A percentile compares a stretch with the other conserved stretches of the same genome.
Conservation (phyloP, 495 filamentous ascomycete species). For the Daldinia childiae region DNA sequence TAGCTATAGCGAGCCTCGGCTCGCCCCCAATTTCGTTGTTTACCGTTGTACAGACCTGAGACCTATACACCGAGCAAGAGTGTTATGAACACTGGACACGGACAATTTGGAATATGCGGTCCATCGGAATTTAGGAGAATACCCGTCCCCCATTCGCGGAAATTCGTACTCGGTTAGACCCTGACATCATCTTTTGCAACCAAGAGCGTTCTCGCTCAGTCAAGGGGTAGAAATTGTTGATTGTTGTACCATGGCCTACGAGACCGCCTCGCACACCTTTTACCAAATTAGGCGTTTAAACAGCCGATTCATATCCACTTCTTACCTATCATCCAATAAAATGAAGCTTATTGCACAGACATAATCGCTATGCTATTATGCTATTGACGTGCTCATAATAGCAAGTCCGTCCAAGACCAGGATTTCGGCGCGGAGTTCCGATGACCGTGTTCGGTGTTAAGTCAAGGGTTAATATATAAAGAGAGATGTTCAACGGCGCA, state of each 20-base stretch:
- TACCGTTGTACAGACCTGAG: neutral
- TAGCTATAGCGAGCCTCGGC: neutral
- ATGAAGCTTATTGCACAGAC: neutral
- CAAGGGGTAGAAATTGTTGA: neutral
- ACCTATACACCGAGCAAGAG: conserved; percentile 9
- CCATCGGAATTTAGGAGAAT: conserved; percentile 39
- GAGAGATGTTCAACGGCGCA: neutral
- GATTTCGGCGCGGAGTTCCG: neutral
- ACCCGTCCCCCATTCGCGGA: conserved; percentile 11
- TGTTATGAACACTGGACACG: too few relatives aligned
- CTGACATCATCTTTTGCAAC: conserved; percentile 24
- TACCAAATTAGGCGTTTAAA: neutral
- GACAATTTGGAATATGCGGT: conserved; percentile 18
- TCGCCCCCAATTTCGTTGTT: conserved; percentile 8
- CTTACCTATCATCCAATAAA: neutral
- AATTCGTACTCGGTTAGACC: conserved; percentile 2
- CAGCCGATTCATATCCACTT: neutral
- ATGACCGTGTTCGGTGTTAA: neutral
- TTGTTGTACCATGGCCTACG: neutral
- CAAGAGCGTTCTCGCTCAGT: neutral
- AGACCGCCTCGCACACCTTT: neutral
- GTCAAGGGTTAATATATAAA: neutral
- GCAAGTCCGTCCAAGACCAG: neutral
- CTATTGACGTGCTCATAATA: conserved; percentile 1
- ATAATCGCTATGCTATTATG: neutral